Base-by-base conservation (phyloP, 495 filamentous ascomycete species). In the Penicillium taxi region DNA sequence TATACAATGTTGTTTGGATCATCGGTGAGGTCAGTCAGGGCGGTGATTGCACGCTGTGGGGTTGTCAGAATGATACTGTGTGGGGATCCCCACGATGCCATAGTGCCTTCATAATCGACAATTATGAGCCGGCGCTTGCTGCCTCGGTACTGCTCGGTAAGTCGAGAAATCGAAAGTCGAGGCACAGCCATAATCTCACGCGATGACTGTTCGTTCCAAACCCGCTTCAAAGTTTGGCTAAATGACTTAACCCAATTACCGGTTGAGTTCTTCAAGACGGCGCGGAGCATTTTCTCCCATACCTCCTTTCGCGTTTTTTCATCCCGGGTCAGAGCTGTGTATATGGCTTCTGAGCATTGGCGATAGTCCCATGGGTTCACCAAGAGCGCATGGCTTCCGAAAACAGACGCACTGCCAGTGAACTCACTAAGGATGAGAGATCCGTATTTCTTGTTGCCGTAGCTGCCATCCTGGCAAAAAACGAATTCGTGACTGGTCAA, bases 361-460 rank as follows among this genome's bases (percentile, higher is more conserved):
- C 78, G 73, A 58, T 94, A 90, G 50, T 94, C 84, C 89, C 89
- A 96, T 6, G 89, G 89, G 51, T 96, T 96, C 38, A 94, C 82
- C 6, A 84, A 70, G 12, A 96, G 72, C 9, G 64, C 64, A 35
- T 81, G 73, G 16, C 77, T 74, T 8, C 76, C 78, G 49, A 94
- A 93, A 18, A 96, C 72, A 1, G 83, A 82, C 6, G 88, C 80
- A 49, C 84, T 91, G 24, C 89, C 89, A 9, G 89, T 93, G 56
- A 96, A 96, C 57, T 96, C 89, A 42, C 83, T 89, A 9, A 96
- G 66, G 46, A 96, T 94, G 32, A 96, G 68, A 2, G 87, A 86
- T 6, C 86, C 85, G 54, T 88, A 79, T 52, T 82, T 87, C 59
- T 84, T 84, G 35, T 78, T 68, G 15, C 64, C 69, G 37, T 71